phyloP scores from a whole-genome alignment of 2,329 filamentous ascomycete genomes.

The Colletotrichum chlorophyti region DNA sequence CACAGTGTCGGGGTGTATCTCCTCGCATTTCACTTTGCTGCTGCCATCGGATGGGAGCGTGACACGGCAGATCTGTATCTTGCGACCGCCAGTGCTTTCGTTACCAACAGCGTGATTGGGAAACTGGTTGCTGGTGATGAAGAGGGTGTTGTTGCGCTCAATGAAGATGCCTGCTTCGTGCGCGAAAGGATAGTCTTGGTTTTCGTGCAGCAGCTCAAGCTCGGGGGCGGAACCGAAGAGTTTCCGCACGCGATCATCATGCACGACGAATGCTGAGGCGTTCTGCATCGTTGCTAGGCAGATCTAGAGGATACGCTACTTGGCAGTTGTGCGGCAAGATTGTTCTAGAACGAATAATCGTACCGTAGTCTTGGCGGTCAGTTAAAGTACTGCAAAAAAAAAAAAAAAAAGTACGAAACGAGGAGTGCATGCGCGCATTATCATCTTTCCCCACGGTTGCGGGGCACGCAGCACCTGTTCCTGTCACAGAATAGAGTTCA shows the following conservation, averaged over 20 bases:
- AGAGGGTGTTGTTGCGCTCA: conserved; percentile 35
- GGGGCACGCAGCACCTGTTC: conserved; percentile 10
- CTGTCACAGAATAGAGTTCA: neutral
- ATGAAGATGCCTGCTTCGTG: conserved; percentile 53
- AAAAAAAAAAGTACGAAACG: neutral
- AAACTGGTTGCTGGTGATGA: conserved; percentile 44
- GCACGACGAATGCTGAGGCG: conserved; percentile 7
- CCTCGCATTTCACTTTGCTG: conserved; percentile 35
- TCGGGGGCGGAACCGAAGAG: conserved; percentile 43
- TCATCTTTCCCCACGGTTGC: neutral
- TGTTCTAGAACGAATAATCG: neutral
- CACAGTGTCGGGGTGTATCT: conserved; percentile 40
- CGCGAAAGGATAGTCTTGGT: conserved; percentile 50
- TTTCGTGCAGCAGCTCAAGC: conserved; percentile 45
- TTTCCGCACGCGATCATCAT: conserved; percentile 13
- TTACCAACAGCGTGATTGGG: conserved; percentile 27
- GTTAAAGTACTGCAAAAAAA: neutral
- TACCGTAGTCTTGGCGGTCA: neutral
- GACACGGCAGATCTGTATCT: conserved; percentile 39
- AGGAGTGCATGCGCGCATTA: neutral
- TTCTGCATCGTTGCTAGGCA: neutral
- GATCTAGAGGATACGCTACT: neutral
- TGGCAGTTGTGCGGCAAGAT: neutral
- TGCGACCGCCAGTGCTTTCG: conserved; percentile 28
- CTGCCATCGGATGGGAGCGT: conserved; percentile 27